These are phyloP conservation scores for Phytophthora cactorum DNA, from an alignment of 352 stramenopile genomes.

Conservation along the genomic window DNA sequence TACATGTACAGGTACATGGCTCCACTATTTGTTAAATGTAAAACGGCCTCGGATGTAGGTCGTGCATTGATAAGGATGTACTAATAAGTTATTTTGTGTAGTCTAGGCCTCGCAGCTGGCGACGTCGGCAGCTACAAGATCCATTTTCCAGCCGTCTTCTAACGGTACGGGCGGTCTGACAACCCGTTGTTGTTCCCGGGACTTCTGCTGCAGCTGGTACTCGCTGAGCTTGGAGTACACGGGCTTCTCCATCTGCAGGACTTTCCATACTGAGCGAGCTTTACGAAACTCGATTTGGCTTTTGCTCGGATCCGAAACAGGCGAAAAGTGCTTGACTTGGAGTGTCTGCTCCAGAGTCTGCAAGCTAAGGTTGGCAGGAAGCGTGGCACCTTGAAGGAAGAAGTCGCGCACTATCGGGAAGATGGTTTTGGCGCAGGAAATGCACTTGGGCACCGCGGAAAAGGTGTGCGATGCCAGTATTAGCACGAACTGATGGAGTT, in stretches of 20 bases:
- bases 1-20: constrained; percentile 6
- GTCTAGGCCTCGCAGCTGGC: constrained; percentile 13
- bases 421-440: constrained; percentile 56
- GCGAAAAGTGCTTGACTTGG: constrained; percentile 54
- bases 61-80: background rate
- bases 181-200: constrained; percentile 3
- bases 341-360: constrained; percentile 42
- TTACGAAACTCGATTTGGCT: constrained; percentile 84
- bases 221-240: constrained; percentile 57
- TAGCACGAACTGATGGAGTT: constrained; percentile 61
- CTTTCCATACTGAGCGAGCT: constrained; percentile 56
- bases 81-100: constrained; percentile 11
- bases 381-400: constrained; percentile 41
- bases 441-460: constrained; percentile 76
- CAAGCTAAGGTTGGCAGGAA: constrained; percentile 38
- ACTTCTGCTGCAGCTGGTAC: constrained; percentile 29
- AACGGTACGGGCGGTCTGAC: constrained; percentile 1
- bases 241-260: constrained; percentile 72
- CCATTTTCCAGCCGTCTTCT: constrained; percentile 5
- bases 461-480: constrained; percentile 77
- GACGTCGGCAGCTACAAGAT: constrained; percentile 10
- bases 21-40: too few relatives aligned
- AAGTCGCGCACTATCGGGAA: constrained; percentile 75
- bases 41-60: too few relatives aligned
- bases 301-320: constrained; percentile 71